Percentiles rank a stretch among this genome's conserved stretches.
Evolutionary conservation across 2,329 filamentous ascomycete genomes (phyloP).

Genomic region (Epichloe elymi): DNA sequence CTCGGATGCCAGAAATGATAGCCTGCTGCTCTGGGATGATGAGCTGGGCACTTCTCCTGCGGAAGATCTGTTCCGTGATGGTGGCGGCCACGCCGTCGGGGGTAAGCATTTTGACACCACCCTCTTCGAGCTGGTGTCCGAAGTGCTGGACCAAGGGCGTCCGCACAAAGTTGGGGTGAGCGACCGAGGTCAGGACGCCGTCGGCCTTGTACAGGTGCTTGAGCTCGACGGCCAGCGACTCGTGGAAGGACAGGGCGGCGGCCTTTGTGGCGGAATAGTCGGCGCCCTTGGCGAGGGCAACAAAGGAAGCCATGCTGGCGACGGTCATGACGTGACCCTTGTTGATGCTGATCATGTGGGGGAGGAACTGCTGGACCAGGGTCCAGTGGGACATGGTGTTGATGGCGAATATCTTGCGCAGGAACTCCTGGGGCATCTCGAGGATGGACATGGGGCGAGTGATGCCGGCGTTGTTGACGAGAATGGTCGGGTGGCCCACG

Average conservation of each 20-base stretch:
- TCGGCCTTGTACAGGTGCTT: constrained; percentile 45
- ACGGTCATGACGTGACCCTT: constrained; percentile 63
- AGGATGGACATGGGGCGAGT: constrained; percentile 47
- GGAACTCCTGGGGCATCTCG: constrained; percentile 37
- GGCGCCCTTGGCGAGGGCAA: constrained; percentile 45
- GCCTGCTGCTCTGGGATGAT: constrained; percentile 24
- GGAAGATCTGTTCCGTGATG: constrained; percentile 31
- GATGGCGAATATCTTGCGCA: constrained; percentile 53
- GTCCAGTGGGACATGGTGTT: constrained; percentile 55
- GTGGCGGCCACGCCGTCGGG: constrained; percentile 25
- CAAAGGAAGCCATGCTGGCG: constrained; percentile 50
- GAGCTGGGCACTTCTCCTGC: constrained; percentile 30
- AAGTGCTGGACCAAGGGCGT: constrained; percentile 30
- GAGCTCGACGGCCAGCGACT: constrained; percentile 45
- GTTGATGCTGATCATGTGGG: constrained; percentile 45
- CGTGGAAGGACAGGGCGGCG: constrained; percentile 52
- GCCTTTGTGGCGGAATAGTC: constrained; percentile 56
- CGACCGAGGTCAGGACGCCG: constrained; percentile 47
- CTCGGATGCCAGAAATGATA: constrained; percentile 22
- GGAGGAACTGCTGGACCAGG: constrained; percentile 52
- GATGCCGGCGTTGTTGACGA: constrained; percentile 60
- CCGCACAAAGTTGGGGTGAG: constrained; percentile 43
- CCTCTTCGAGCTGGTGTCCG: constrained; percentile 13
- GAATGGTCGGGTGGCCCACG: constrained; percentile 50
- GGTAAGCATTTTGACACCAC: constrained; percentile 18